Evolutionary conservation across 2,329 filamentous ascomycete species (phyloP).

Genomic region (Phyllosticta paracitricarpa): DNA sequence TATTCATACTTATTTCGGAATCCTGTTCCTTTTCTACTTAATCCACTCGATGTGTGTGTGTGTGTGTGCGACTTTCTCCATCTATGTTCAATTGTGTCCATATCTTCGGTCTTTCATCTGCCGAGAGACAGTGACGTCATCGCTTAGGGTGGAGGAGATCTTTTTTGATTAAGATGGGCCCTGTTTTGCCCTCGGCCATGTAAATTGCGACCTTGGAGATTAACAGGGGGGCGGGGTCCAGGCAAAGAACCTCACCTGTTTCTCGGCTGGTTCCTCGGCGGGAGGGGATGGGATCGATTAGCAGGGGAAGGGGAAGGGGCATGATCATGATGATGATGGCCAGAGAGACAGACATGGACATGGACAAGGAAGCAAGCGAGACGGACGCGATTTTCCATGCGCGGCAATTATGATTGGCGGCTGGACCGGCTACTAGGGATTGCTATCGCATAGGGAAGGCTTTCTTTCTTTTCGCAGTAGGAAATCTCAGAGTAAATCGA

Average conservation of each 20-base stretch:
- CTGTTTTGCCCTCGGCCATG: not conserved
- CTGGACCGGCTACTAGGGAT: not conserved
- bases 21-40: not conserved
- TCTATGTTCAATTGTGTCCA: not conserved
- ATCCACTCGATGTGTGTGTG: not conserved
- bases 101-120: not conserved
- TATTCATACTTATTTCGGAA: not conserved
- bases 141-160: not conserved
- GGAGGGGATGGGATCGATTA: not conserved
- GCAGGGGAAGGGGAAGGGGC: not conserved
- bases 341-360: not conserved
- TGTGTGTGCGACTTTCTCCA: not conserved
- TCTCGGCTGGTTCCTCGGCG: not conserved
- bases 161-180: not conserved
- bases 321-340: not conserved
- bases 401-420: not conserved
- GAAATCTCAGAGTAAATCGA: no score
- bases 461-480: not conserved
- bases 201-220: not conserved
- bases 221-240: not conserved
- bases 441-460: not conserved
- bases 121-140: not conserved
- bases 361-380: no score
- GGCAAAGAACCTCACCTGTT: not conserved
- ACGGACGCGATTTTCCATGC: not conserved